These are phyloP conservation scores for Juncus inflexus DNA, from an alignment of 176 grass and related monocot genomes.

Conservation along the genomic window DNA sequence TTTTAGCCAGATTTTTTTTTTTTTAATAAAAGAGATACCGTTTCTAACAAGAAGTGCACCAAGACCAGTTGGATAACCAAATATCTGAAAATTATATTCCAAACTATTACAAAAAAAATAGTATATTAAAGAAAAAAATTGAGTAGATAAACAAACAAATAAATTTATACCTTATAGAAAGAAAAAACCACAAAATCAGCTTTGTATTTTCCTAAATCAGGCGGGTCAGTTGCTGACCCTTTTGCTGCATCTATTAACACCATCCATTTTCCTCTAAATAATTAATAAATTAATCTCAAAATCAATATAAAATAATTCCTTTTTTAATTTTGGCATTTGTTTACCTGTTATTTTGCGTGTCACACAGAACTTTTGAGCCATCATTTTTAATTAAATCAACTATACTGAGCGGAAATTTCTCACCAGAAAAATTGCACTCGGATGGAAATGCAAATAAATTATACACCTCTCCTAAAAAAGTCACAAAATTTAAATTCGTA, in stretches of 20 bases:
- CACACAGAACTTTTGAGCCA: conserved; percentile 29
- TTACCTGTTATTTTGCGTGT: conserved; percentile 44
- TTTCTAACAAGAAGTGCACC: conserved; percentile 86
- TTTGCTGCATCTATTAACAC: conserved; percentile 96
- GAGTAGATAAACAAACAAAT: too few relatives aligned
- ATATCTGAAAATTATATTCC: conserved; percentile 63
- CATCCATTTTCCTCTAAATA: conserved; percentile 59
- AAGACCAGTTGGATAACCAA: conserved; percentile 96
- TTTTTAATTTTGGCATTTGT: conserved; percentile 18
- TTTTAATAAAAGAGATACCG: conserved; percentile 39
- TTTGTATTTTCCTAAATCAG: conserved; percentile 54
- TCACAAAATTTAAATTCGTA: too few relatives aligned
- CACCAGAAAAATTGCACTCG: conserved; percentile 94
- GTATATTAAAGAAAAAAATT: conserved; percentile 1
- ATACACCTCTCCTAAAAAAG: conserved; percentile 22
- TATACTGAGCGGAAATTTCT: conserved; percentile 71
- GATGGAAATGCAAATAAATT: conserved; percentile 97
- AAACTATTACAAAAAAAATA: conserved; percentile 3
- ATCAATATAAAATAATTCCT: not conserved
- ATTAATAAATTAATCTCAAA: not conserved
- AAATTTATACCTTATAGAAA: conserved; percentile 82
- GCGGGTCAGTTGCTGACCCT: conserved; percentile 90
- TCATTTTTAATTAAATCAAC: conserved; percentile 68
- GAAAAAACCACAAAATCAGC: conserved; percentile 97
- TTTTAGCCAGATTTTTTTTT: not conserved